Conservation (phyloP, 768 basidiomycete genomes). For the Serpula lacrymans region DNA sequence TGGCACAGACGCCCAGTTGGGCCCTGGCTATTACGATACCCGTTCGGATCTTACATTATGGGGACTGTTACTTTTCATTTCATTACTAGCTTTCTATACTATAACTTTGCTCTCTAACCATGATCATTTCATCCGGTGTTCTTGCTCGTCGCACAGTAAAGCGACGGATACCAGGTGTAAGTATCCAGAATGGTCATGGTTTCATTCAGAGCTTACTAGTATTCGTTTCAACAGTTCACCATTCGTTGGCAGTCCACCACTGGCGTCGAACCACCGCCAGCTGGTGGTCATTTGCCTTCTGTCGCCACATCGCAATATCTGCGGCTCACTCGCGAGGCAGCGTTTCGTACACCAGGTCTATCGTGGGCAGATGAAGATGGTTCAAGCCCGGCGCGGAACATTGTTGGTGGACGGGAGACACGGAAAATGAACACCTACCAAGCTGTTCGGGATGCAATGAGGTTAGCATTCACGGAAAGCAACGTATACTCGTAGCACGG, state of each 20-base stretch:
- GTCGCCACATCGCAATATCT: slow-evolving; percentile 68
- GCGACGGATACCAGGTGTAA: not conserved
- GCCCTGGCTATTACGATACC: not conserved
- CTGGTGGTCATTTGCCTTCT: slow-evolving; percentile 75
- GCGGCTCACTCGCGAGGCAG: slow-evolving; percentile 59
- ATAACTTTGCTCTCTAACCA: slow-evolving; percentile 3
- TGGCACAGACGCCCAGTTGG: no score
- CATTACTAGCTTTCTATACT: not conserved
- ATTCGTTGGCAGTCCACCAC: slow-evolving; percentile 51
- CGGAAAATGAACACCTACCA: slow-evolving; percentile 96
- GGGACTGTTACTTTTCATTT: not conserved
- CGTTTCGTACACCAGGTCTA: slow-evolving; percentile 70
- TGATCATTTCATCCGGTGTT: not conserved
- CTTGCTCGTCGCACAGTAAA: not conserved
- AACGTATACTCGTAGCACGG: slow-evolving; percentile 1
- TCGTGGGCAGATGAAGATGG: slow-evolving; percentile 59
- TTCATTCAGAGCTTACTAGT: slow-evolving; percentile 15
- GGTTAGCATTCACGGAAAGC: slow-evolving; percentile 37
- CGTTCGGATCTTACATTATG: slow-evolving; percentile 1
- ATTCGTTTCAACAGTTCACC: slow-evolving; percentile 13
- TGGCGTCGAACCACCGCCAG: slow-evolving; percentile 58
- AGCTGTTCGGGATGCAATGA: slow-evolving; percentile 87
- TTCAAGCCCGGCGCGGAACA: slow-evolving; percentile 36
- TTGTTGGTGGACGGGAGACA: slow-evolving; percentile 77
- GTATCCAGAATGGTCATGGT: not conserved